phyloP scores from a whole-genome alignment of 2,329 filamentous ascomycete species.

The Penicillium sp. region DNA sequence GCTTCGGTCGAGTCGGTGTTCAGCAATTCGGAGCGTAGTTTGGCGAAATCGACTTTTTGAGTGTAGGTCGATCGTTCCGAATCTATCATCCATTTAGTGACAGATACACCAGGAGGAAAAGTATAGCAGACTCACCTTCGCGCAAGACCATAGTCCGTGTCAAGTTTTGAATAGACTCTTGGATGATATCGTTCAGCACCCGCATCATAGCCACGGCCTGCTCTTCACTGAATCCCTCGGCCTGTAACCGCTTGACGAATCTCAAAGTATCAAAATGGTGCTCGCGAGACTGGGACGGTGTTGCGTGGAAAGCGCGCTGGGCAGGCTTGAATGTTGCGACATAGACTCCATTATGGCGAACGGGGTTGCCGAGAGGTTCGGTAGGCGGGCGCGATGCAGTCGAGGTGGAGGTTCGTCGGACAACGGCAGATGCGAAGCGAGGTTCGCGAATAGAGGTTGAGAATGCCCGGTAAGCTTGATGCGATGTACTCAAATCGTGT shows the following conservation, averaged over 20 bases:
- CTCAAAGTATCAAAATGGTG: constrained; percentile 98
- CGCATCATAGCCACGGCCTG: constrained; percentile 99
- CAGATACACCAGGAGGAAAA: neutral
- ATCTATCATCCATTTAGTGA: constrained; percentile 32
- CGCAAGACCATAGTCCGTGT: constrained; percentile 97
- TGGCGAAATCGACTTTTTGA: constrained; percentile 96
- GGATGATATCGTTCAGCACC: constrained; percentile 91
- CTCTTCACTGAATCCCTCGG: constrained; percentile 91
- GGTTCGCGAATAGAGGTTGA: constrained; percentile 16
- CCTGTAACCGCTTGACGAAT: constrained; percentile 85
- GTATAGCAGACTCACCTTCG: constrained; percentile 58
- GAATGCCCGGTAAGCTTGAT: constrained; percentile 15
- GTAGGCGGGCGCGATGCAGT: constrained; percentile 13
- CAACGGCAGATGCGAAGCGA: constrained; percentile 18
- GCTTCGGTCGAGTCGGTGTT: constrained; percentile 89
- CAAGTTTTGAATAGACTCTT: constrained; percentile 96
- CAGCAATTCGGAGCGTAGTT: constrained; percentile 89
- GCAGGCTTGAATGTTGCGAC: constrained; percentile 45
- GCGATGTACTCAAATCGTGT: constrained; percentile 11
- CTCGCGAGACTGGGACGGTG: constrained; percentile 62
- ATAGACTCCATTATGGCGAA: constrained; percentile 49
- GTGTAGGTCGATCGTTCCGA: constrained; percentile 59
- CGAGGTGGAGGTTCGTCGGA: constrained; percentile 20
- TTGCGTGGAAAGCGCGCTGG: constrained; percentile 60
- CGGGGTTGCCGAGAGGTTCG: constrained; percentile 30